Conservation (phyloP, 495 filamentous ascomycete species). For the Diplogelasinospora grovesii region DNA sequence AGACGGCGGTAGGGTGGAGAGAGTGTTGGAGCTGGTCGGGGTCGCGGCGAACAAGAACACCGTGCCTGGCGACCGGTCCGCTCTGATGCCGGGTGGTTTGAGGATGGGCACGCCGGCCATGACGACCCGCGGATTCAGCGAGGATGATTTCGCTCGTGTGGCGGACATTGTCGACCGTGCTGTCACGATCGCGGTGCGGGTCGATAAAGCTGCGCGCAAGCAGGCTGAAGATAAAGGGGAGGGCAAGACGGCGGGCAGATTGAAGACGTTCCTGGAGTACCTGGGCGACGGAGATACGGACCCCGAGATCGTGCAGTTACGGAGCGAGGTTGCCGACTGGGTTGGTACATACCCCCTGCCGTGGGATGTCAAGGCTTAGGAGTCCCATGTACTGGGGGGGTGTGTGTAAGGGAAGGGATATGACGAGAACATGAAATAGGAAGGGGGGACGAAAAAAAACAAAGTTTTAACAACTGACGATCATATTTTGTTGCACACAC, state of each 20-base stretch:
- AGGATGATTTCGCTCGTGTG: conserved; percentile 82
- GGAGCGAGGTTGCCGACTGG: conserved; percentile 92
- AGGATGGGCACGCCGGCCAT: conserved; percentile 93
- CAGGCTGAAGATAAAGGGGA: conserved; percentile 68
- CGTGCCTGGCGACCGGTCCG: conserved; percentile 89
- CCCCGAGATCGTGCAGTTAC: conserved; percentile 77
- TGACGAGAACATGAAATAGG: no score
- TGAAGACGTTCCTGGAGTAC: conserved; percentile 81
- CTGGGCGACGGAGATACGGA: conserved; percentile 77
- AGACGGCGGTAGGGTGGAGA: conserved; percentile 90
- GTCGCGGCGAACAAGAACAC: conserved; percentile 99
- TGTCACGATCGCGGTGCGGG: conserved; percentile 71
- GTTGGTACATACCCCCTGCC: conserved; percentile 86
- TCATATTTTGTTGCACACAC: no score
- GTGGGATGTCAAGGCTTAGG: conserved; percentile 47
- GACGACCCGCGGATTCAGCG: conserved; percentile 87
- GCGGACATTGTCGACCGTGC: conserved; percentile 91
- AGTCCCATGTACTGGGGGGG: no score
- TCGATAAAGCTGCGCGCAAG: conserved; percentile 75
- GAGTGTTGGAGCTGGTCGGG: conserved; percentile 86
- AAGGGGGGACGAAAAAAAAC: no score
- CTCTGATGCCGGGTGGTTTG: conserved; percentile 84
- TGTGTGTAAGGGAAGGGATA: no score
- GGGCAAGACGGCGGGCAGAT: conserved; percentile 63
- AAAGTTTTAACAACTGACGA: no score